phyloP scores from a whole-genome alignment of 345 rosid species.

The Salix purpurea region DNA sequence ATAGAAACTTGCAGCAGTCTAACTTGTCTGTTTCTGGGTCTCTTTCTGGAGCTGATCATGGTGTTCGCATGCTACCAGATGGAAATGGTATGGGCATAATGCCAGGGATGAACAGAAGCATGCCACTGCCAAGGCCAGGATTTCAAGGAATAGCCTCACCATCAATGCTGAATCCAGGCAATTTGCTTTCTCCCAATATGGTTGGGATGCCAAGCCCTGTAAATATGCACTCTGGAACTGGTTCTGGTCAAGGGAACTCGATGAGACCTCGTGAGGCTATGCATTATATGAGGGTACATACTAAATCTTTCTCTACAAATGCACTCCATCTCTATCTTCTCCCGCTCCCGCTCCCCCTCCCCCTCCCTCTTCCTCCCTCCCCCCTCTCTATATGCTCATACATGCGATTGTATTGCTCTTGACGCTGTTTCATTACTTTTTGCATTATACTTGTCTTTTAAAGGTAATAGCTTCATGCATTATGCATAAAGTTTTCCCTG shows the following conservation, averaged over 20 bases:
- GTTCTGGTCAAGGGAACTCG: slow-evolving; percentile 67
- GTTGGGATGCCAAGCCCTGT: slow-evolving; percentile 67
- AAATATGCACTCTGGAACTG: slow-evolving; percentile 59
- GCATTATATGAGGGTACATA: slow-evolving; percentile 73
- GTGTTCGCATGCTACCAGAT: slow-evolving; percentile 56
- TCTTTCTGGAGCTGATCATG: slow-evolving; percentile 60
- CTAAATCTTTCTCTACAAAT: slow-evolving; percentile 1
- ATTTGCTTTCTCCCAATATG: slow-evolving; percentile 63
- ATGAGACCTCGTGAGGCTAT: slow-evolving; percentile 72
- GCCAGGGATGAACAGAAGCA: slow-evolving; percentile 58
- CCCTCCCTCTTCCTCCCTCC: background rate
- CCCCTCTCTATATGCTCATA: background rate
- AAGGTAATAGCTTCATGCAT: background rate
- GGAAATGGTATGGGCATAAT: slow-evolving; percentile 69
- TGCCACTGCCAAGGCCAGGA: slow-evolving; percentile 75
- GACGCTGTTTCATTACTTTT: background rate
- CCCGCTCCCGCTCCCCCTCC: background rate
- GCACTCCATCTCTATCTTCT: background rate
- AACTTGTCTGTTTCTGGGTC: slow-evolving; percentile 64
- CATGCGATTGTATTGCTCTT: background rate
- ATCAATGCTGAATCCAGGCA: slow-evolving; percentile 55
- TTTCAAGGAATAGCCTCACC: slow-evolving; percentile 74
- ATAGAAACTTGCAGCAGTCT: slow-evolving; percentile 69
- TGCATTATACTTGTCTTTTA: background rate
- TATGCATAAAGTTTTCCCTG: background rate